A percentile compares a stretch with the other conserved stretches of the same genome.
Evolutionary conservation across 2,329 filamentous ascomycete species (phyloP).

Genomic region (Aureobasidium sp.): DNA sequence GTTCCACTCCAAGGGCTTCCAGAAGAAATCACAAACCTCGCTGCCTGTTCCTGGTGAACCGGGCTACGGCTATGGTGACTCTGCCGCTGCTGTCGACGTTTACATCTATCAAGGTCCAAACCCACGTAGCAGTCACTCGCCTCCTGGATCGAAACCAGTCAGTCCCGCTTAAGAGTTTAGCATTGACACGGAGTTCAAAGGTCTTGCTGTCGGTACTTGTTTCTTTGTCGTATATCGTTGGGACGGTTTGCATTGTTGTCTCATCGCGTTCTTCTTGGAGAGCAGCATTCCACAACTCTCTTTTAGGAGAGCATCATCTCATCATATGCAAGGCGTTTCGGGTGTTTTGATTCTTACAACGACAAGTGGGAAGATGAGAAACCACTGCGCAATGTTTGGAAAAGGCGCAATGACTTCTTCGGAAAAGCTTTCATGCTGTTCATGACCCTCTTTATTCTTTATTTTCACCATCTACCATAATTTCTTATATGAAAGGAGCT

Average conservation of each 20-base stretch:
- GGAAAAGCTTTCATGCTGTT: not conserved
- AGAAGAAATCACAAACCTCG: constrained; percentile 21
- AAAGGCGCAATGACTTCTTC: not conserved
- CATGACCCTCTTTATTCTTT: not conserved
- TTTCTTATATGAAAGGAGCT: not conserved
- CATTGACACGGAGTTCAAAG: not conserved
- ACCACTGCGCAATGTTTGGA: not conserved
- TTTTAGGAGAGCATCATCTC: not conserved
- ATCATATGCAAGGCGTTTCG: not conserved
- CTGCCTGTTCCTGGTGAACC: constrained; percentile 24
- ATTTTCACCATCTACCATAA: not conserved
- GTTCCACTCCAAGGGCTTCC: constrained; percentile 32
- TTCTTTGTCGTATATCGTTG: not conserved
- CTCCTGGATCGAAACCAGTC: not conserved
- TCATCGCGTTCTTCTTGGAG: not conserved
- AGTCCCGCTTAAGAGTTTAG: not conserved
- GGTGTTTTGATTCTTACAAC: not conserved
- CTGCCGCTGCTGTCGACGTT: constrained; percentile 25
- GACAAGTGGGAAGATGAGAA: not conserved
- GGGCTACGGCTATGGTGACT: constrained; percentile 27
- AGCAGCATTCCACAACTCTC: not conserved
- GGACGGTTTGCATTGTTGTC: not conserved
- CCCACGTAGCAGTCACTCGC: not conserved
- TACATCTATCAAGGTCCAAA: constrained; percentile 24
- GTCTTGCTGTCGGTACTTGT: not conserved